Evolutionary conservation across 2,329 filamentous ascomycete species (phyloP).

Genomic region (Xylariaceae sp.): DNA sequence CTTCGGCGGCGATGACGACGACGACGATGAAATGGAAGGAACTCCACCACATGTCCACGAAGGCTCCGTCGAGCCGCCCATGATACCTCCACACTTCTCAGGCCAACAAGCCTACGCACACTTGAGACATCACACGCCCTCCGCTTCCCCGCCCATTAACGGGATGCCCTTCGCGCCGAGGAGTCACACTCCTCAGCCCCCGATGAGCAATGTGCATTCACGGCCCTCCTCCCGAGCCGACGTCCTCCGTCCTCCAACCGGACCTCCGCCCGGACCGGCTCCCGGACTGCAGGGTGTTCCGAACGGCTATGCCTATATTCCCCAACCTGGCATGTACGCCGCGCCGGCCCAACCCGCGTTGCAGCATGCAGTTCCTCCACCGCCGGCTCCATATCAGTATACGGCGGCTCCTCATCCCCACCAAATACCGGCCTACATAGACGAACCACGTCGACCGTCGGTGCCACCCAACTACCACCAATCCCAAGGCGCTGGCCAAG

Average conservation of each 20-base stretch:
- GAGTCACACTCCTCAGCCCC: conserved; percentile 76
- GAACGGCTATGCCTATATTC: conserved; percentile 77
- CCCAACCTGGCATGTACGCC: conserved; percentile 81
- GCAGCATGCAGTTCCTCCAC: conserved; percentile 33
- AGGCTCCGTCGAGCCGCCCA: conserved; percentile 44
- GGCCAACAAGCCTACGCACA: conserved; percentile 69
- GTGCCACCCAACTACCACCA: conserved; percentile 57
- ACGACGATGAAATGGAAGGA: conserved; percentile 68
- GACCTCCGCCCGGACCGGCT: conserved; percentile 59
- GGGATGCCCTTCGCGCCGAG: conserved; percentile 66
- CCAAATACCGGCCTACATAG: conserved; percentile 64
- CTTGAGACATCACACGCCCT: conserved; percentile 75
- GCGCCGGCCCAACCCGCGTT: conserved; percentile 46
- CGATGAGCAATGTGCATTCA: conserved; percentile 58
- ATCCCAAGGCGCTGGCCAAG: conserved; percentile 50
- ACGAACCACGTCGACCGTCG: conserved; percentile 70
- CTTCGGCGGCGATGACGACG: conserved; percentile 86
- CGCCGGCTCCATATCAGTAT: conserved; percentile 33
- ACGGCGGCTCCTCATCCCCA: conserved; percentile 35
- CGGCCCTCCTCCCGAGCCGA: conserved; percentile 77
- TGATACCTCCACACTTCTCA: conserved; percentile 67
- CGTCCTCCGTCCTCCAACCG: conserved; percentile 68
- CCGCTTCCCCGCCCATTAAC: conserved; percentile 85
- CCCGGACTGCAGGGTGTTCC: conserved; percentile 53
- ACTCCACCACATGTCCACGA: conserved; percentile 66